Evolutionary conservation across 176 grass and related monocot genomes (phyloP).

Genomic region (Musa troglodytarum): DNA sequence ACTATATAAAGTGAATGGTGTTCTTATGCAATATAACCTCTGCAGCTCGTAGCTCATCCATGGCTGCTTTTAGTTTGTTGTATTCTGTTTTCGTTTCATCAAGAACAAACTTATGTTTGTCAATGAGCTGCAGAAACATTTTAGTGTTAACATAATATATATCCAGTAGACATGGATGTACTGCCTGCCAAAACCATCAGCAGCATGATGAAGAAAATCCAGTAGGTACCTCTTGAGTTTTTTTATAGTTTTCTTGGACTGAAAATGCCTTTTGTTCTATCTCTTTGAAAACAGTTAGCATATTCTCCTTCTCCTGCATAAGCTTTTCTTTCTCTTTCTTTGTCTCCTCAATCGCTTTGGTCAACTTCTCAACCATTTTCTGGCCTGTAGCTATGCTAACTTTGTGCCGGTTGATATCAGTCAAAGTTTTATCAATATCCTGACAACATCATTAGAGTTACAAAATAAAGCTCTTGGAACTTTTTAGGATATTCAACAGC

Average conservation of each 20-base stretch:
- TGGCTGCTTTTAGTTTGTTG: conserved; percentile 66
- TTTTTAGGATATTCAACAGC: not conserved
- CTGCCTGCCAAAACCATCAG: not conserved
- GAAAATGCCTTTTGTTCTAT: conserved; percentile 66
- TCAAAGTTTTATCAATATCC: conserved; percentile 92
- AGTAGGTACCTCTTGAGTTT: conserved; percentile 59
- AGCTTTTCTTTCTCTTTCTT: conserved; percentile 60
- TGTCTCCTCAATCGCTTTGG: conserved; percentile 56
- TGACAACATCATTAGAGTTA: conserved; percentile 19
- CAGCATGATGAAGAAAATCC: not conserved
- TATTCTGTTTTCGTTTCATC: conserved; percentile 85
- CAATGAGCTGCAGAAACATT: conserved; percentile 46
- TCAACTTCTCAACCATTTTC: conserved; percentile 67
- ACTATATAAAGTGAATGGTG: not conserved
- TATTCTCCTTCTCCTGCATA: conserved; percentile 45
- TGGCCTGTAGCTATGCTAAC: conserved; percentile 66
- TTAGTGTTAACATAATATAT: not conserved
- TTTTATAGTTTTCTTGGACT: conserved; percentile 86
- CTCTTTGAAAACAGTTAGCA: conserved; percentile 53
- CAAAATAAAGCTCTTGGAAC: not conserved
- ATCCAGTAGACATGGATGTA: not conserved
- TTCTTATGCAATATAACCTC: conserved; percentile 37
- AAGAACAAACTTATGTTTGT: conserved; percentile 65
- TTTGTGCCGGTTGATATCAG: conserved; percentile 80
- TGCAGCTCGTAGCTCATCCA: conserved; percentile 68